Evolutionary conservation across 441 rosid genomes (phyloP).

Genomic region (Corymbia citriodora): DNA sequence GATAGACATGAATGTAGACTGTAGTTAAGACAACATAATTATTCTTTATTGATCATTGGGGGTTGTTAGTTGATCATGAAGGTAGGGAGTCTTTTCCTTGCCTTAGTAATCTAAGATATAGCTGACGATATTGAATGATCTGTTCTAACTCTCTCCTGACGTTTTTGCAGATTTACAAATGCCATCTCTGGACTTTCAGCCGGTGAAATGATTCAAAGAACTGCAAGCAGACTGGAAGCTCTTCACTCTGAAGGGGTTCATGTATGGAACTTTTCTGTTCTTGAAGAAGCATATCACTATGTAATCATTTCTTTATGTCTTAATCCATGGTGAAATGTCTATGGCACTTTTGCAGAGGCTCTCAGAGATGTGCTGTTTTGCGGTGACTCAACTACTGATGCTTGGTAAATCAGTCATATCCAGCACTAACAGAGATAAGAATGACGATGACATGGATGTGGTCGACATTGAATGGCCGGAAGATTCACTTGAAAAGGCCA

Average conservation of each 20-base stretch:
- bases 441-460: slow-evolving; percentile 38
- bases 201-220: slow-evolving; percentile 75
- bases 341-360: slow-evolving; percentile 64
- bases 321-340: background rate
- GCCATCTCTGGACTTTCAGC: slow-evolving; percentile 57
- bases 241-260: slow-evolving; percentile 98
- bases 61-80: background rate
- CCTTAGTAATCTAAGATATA: background rate
- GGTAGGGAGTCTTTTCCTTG: background rate
- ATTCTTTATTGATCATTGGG: background rate
- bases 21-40: background rate
- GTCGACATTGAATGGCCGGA: slow-evolving; percentile 83
- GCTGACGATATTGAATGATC: background rate
- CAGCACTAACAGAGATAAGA: slow-evolving; percentile 52
- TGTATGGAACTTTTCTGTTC: slow-evolving; percentile 40
- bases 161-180: slow-evolving; percentile 65
- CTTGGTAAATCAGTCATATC: slow-evolving; percentile 78
- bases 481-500: slow-evolving; percentile 83
- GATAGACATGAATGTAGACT: background rate
- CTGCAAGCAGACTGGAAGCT: slow-evolving; percentile 80
- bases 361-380: slow-evolving; percentile 90
- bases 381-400: slow-evolving; percentile 75
- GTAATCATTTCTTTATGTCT: background rate
- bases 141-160: background rate
- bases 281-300: background rate